Conservation (phyloP, 23 red algal genomes). For the Gracilariopsis chorda region DNA sequence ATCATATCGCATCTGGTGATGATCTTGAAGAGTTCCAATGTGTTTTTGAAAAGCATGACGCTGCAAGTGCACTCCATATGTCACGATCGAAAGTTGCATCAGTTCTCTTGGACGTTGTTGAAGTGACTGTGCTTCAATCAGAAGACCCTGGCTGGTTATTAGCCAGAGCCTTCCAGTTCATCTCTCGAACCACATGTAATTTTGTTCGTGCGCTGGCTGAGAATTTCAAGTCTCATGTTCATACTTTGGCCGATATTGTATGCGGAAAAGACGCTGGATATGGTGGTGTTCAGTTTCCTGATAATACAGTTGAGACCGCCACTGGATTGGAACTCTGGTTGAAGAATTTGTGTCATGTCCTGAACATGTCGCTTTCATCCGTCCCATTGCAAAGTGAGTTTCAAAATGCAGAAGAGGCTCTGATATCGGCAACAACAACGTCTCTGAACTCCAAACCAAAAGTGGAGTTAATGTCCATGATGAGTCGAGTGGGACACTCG, state of each 20-base stretch:
- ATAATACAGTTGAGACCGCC: background rate
- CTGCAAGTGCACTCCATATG: background rate
- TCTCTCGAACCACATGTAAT: background rate
- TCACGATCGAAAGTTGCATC: background rate
- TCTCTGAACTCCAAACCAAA: background rate
- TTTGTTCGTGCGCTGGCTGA: background rate
- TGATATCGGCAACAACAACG: background rate
- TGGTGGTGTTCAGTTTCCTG: background rate
- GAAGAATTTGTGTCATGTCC: background rate
- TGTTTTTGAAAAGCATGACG: no score
- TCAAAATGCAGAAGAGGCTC: background rate
- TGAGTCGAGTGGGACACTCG: background rate
- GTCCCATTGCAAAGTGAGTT: background rate
- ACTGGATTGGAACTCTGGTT: background rate
- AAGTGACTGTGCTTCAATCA: background rate
- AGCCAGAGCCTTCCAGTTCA: conserved; percentile 28
- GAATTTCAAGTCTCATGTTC: background rate
- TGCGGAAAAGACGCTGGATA: background rate
- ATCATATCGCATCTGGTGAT: no score
- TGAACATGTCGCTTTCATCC: background rate
- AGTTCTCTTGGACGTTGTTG: background rate
- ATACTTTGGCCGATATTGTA: background rate
- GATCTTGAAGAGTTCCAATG: no score
- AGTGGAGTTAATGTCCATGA: background rate
- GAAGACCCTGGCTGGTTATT: conserved; percentile 37